Conservation (phyloP, 768 basidiomycete genomes). For the Leucosporidium scottii region DNA sequence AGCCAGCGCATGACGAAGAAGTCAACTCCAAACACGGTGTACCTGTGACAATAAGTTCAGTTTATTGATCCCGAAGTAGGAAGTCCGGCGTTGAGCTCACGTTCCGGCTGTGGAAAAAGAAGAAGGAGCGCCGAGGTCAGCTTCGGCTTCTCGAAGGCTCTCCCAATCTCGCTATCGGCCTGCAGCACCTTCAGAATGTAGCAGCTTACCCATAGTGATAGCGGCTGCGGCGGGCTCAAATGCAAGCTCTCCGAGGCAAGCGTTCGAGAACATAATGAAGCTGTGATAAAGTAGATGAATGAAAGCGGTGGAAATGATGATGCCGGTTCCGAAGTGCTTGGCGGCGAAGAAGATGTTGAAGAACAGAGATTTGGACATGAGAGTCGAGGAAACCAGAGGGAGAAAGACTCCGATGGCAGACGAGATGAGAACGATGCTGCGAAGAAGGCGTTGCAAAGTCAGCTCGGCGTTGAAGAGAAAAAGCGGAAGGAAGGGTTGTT, state of each 20-base stretch:
- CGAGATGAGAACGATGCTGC: slow-evolving; percentile 25
- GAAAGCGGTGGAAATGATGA: slow-evolving; percentile 42
- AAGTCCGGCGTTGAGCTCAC: no score
- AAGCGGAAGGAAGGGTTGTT: no score
- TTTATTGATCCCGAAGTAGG: no score
- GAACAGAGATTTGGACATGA: slow-evolving; percentile 6
- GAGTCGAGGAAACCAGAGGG: slow-evolving; percentile 15
- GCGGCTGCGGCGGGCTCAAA: slow-evolving; percentile 43
- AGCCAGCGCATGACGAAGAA: slow-evolving; percentile 39
- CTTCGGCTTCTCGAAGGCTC: no score
- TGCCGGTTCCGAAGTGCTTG: slow-evolving; percentile 37
- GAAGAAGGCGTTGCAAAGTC: background rate
- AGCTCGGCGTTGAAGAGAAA: no score
- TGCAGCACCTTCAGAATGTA: no score
- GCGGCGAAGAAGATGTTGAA: slow-evolving; percentile 20
- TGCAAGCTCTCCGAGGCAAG: slow-evolving; percentile 40
- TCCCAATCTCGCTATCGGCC: no score
- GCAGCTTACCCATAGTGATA: slow-evolving; percentile 39
- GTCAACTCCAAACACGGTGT: slow-evolving; percentile 40
- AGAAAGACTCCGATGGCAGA: slow-evolving; percentile 30
- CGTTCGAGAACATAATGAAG: slow-evolving; percentile 43
- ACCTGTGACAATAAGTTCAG: background rate
- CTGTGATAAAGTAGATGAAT: slow-evolving; percentile 42
- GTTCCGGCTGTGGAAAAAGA: no score
- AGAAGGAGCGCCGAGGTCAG: no score